These are phyloP conservation scores for Kurtzmaniella cleridarum DNA, from an alignment of 805 yeast species.

Conservation along the genomic window DNA sequence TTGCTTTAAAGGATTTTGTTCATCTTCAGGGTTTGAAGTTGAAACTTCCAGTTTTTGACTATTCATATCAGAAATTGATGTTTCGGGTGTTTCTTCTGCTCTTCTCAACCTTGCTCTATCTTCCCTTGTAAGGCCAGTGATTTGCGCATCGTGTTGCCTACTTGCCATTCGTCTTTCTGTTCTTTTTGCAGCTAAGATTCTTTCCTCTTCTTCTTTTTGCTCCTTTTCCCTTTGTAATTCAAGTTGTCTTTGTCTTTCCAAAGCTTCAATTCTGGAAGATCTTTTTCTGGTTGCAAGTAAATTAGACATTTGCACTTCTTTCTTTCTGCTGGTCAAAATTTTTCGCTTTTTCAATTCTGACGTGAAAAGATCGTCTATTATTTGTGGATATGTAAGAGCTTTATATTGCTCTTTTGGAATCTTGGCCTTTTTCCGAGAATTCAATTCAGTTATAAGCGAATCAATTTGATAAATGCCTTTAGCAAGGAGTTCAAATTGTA, in stretches of 20 bases:
- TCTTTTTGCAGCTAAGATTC: constrained; percentile 37
- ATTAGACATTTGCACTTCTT: constrained; percentile 58
- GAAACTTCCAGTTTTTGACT: too few species aligned
- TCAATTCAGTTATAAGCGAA: constrained; percentile 14
- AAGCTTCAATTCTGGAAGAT: constrained; percentile 68
- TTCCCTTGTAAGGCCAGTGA: constrained; percentile 24
- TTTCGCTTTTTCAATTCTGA: constrained; percentile 52
- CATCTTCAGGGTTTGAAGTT: too few species aligned
- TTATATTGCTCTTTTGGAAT: constrained; percentile 20
- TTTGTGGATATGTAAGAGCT: constrained; percentile 9
- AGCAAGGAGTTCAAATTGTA: constrained; percentile 25
- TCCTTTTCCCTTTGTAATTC: constrained; percentile 46
- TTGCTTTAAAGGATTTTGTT: too few species aligned
- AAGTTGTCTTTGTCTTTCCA: constrained; percentile 45
- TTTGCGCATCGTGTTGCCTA: constrained; percentile 20
- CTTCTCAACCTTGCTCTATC: constrained; percentile 33
- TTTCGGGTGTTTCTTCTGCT: constrained; percentile 16
- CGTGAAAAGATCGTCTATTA: constrained; percentile 18
- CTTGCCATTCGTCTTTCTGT: constrained; percentile 38
- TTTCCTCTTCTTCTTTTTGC: constrained; percentile 40
- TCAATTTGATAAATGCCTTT: constrained; percentile 27
- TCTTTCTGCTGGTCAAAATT: constrained; percentile 48
- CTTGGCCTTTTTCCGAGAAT: constrained; percentile 29
- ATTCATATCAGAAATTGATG: background rate
- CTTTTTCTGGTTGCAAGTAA: constrained; percentile 65